phyloP scores from a whole-genome alignment of 2,329 filamentous ascomycete species.

The Colletotrichum gigasporum region DNA sequence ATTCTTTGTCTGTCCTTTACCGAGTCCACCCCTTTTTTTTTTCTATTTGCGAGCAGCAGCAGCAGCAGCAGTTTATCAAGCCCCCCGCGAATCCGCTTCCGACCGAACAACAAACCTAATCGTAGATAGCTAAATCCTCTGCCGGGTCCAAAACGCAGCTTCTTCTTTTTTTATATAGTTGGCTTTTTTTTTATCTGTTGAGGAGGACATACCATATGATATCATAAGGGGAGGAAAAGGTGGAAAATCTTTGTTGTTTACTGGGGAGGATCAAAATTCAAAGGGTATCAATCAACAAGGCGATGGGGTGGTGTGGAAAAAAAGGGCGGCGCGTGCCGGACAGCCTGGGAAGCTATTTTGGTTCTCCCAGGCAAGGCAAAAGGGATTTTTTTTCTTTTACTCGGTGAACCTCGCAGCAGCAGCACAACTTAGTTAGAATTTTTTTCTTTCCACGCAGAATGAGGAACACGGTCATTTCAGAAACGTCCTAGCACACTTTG shows the following conservation, averaged over 20 bases:
- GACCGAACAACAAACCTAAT: constrained; percentile 27
- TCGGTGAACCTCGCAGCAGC: background rate
- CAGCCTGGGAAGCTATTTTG: background rate
- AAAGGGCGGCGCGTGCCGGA: too few species aligned
- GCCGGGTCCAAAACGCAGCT: background rate
- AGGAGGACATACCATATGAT: constrained; percentile 32
- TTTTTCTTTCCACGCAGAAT: constrained; percentile 2
- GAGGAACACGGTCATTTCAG: constrained; percentile 25
- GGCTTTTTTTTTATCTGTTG: background rate
- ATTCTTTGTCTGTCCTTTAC: background rate
- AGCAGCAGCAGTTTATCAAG: too few species aligned
- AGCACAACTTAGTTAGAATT: constrained; percentile 23
- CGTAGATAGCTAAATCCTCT: constrained; percentile 31
- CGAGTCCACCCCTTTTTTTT: too few species aligned
- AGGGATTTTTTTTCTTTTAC: background rate
- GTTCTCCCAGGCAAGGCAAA: background rate
- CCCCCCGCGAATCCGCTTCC: background rate
- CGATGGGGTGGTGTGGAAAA: background rate
- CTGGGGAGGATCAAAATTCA: background rate
- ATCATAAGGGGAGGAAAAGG: constrained; percentile 33
- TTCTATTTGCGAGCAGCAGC: too few species aligned
- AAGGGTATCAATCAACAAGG: too few species aligned
- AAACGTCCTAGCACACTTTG: too few species aligned
- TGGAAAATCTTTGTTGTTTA: background rate
- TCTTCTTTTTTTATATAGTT: background rate